Base-by-base conservation (phyloP, 768 basidiomycete species). In the Amanita polypyramis region DNA sequence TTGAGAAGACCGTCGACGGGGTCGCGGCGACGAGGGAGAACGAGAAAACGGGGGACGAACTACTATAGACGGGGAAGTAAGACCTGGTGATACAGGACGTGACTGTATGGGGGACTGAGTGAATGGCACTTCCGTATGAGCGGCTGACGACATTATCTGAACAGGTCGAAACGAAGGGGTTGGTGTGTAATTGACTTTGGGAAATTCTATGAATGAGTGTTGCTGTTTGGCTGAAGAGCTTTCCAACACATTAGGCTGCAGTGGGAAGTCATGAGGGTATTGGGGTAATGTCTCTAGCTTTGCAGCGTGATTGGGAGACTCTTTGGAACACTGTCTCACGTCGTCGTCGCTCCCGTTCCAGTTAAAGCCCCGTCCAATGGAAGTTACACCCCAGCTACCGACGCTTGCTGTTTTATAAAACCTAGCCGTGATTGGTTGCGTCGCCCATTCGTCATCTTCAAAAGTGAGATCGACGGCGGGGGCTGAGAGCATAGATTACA, bases 341-440 rank as follows among this genome's bases (percentile, higher is more conserved):
- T 61, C 60, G 30, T 70, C 69, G 36, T 65, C 61, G 43, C 64
- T 65, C 50, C 71, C 64, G 47, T 71, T 72, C 84, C 87, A 89
- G 62, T 85, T 71, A 59, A 87, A 89, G 14, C 88, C 88, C 40
- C 84, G 77, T 9, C 88, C 88, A 40, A 90, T 82, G 32, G 78
- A 86, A 15, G 88, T 90, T 52, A 91, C 86, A 5, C 82, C 83
- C 85, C 85, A 91, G 64, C 85, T 88, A 27, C 80, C 77, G 45
- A 83, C 79, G 51, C 81, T 84, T 34, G 83, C 73, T 5, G 81
- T 67, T 51, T 76, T 70, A 64, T 80, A 79, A 15, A 82, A 70
- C 48, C 64, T 64, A 23, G 72, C 63, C 3, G 72, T 62, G 25
- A 73, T 69, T 32, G 70, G 66, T 35, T 77, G 69, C 21, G 73